These are phyloP conservation scores for Hura crepitans DNA, from an alignment of 441 rosid genomes.

Conservation along the genomic window DNA sequence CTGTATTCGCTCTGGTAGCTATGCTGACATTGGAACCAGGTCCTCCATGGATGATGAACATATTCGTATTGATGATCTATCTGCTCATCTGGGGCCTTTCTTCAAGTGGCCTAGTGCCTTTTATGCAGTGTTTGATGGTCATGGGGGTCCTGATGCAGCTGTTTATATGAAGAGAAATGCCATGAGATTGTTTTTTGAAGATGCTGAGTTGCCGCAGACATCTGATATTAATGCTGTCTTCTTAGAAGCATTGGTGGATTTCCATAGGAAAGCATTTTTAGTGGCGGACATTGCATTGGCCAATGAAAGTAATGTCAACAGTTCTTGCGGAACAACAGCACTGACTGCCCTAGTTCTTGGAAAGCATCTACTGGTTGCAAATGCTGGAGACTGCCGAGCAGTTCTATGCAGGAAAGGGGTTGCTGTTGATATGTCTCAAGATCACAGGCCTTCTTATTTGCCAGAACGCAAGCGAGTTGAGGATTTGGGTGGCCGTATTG, in stretches of 20 bases:
- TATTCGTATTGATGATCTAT: slow-evolving; percentile 69
- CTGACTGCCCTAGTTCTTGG: slow-evolving; percentile 68
- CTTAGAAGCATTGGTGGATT: slow-evolving; percentile 55
- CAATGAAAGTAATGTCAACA: slow-evolving; percentile 47
- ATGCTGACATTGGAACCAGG: slow-evolving; percentile 57
- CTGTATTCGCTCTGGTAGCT: slow-evolving; percentile 72
- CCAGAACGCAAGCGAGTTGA: slow-evolving; percentile 63
- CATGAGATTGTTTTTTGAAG: slow-evolving; percentile 62
- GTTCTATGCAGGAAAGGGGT: slow-evolving; percentile 64
- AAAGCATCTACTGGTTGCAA: slow-evolving; percentile 61
- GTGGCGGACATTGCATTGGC: slow-evolving; percentile 73
- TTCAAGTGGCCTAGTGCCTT: slow-evolving; percentile 66
- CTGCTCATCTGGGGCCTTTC: slow-evolving; percentile 52
- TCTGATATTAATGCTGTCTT: slow-evolving; percentile 42
- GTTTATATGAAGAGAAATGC: slow-evolving; percentile 65
- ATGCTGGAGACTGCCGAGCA: slow-evolving; percentile 79
- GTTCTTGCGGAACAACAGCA: slow-evolving; percentile 71
- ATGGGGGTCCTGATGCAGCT: slow-evolving; percentile 82
- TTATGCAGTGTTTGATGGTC: slow-evolving; percentile 92
- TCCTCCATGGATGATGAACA: slow-evolving; percentile 90
- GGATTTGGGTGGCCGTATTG: slow-evolving; percentile 46
- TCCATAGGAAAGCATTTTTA: slow-evolving; percentile 56
- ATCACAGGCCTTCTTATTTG: slow-evolving; percentile 51
- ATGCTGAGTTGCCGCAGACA: slow-evolving; percentile 40
- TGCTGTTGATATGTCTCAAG: slow-evolving; percentile 69